A percentile compares a stretch with the other conserved stretches of the same genome.
Conservation (phyloP, 2,329 filamentous ascomycete species). For the Conoideocrella luteorostrata region DNA sequence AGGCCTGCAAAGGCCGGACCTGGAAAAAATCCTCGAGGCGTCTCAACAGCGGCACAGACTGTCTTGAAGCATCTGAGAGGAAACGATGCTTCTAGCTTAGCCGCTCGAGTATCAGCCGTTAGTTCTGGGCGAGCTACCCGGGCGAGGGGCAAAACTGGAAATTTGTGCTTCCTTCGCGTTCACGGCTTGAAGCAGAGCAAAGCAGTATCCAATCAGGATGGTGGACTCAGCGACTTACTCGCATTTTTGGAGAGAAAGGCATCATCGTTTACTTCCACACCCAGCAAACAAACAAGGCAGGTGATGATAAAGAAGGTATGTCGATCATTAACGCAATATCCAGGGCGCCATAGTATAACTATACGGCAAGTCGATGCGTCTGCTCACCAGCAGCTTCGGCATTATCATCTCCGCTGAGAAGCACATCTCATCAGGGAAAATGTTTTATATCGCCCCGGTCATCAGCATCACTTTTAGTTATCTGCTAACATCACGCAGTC, state of each 20-base stretch:
- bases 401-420: constrained; percentile 1
- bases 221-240: constrained; percentile 58
- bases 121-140: constrained; percentile 19
- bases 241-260: constrained; percentile 68
- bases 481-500: constrained; percentile 61
- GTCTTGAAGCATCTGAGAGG: constrained; percentile 36
- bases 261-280: constrained; percentile 44
- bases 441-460: constrained; percentile 1
- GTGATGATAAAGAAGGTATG: constrained; percentile 74
- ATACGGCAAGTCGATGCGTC: constrained; percentile 6
- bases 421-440: constrained; percentile 1
- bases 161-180: constrained; percentile 39
- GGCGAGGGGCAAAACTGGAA: constrained; percentile 16
- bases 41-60: constrained; percentile 34
- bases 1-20: constrained; percentile 21
- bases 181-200: constrained; percentile 63
- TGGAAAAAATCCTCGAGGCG: constrained; percentile 18
- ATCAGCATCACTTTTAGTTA: constrained; percentile 29
- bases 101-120: constrained; percentile 27
- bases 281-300: constrained; percentile 35
- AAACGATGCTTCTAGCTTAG: constrained; percentile 25
- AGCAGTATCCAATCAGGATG: constrained; percentile 58
- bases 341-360: constrained; percentile 8
- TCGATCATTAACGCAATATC: constrained; percentile 30
- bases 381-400: constrained; percentile 5